Conservation (phyloP, 1,284 basidiomycete species). For the Naganishia sp. region DNA sequence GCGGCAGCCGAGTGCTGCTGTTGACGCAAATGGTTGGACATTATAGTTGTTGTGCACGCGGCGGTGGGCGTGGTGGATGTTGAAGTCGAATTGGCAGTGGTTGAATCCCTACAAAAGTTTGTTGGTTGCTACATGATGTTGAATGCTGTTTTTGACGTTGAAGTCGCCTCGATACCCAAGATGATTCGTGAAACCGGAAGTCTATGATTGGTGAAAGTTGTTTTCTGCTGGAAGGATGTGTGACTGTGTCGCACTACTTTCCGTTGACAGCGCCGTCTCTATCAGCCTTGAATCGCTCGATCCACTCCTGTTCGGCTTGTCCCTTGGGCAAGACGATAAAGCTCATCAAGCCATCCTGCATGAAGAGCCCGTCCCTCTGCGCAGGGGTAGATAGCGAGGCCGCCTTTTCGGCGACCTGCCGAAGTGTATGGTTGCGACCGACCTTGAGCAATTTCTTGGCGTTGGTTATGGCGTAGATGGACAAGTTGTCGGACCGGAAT, state of each 20-base stretch:
- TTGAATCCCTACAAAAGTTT: slow-evolving; percentile 21
- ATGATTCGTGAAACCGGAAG: slow-evolving; percentile 18
- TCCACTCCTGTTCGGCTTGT: slow-evolving; percentile 78
- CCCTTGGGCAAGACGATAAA: slow-evolving; percentile 85
- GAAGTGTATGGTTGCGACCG: slow-evolving; percentile 81
- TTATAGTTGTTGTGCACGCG: slow-evolving; percentile 12
- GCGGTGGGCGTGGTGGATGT: background rate
- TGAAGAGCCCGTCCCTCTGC: slow-evolving; percentile 73
- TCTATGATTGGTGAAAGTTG: slow-evolving; percentile 10
- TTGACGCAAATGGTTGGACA: slow-evolving; percentile 15
- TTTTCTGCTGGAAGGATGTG: background rate
- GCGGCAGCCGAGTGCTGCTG: background rate
- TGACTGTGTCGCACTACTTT: background rate
- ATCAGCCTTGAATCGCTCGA: slow-evolving; percentile 74
- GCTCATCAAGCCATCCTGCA: slow-evolving; percentile 81
- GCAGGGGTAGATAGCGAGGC: slow-evolving; percentile 61
- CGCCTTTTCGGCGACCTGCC: slow-evolving; percentile 68
- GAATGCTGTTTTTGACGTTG: slow-evolving; percentile 29
- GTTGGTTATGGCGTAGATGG: slow-evolving; percentile 80
- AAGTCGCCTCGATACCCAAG: slow-evolving; percentile 29
- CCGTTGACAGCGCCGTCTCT: slow-evolving; percentile 5
- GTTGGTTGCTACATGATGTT: slow-evolving; percentile 28
- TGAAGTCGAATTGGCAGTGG: slow-evolving; percentile 22
- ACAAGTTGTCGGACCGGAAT: slow-evolving; percentile 68
- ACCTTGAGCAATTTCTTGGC: slow-evolving; percentile 78